phyloP scores from a whole-genome alignment of 2,329 filamentous ascomycete genomes.

The Keithomyces neogunnii region DNA sequence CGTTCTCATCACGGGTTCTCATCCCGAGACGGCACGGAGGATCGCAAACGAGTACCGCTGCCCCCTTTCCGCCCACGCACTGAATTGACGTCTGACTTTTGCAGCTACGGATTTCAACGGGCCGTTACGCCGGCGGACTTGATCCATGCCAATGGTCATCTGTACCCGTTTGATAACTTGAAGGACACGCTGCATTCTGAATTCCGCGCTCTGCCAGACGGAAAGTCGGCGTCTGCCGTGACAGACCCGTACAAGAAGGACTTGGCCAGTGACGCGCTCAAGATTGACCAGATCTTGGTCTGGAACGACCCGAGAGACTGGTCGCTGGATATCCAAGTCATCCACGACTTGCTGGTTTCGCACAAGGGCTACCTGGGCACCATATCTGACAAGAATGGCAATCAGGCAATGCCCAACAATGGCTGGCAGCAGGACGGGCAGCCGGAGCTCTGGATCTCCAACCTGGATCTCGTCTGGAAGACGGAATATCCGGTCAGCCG shows the following conservation, averaged over 20 bases:
- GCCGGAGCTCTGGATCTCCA: constrained; percentile 77
- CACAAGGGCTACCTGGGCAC: constrained; percentile 74
- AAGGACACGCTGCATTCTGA: constrained; percentile 21
- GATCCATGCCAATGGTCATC: constrained; percentile 58
- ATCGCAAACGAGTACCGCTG: constrained; percentile 58
- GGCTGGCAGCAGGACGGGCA: constrained; percentile 81
- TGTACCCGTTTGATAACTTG: constrained; percentile 70
- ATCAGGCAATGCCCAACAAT: constrained; percentile 52
- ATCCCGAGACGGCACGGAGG: constrained; percentile 55
- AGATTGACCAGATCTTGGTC: constrained; percentile 84
- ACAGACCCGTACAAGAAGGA: constrained; percentile 22
- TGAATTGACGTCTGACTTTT: constrained; percentile 2
- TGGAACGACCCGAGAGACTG: constrained; percentile 97
- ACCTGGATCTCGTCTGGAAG: constrained; percentile 85
- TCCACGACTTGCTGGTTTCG: constrained; percentile 76
- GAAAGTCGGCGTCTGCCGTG: constrained; percentile 22
- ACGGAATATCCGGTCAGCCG: constrained; percentile 77
- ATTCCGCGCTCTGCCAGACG: constrained; percentile 21
- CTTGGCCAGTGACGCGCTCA: constrained; percentile 42
- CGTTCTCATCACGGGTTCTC: constrained; percentile 66
- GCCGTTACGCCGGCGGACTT: constrained; percentile 86
- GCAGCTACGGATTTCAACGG: constrained; percentile 62
- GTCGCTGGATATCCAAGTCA: constrained; percentile 80
- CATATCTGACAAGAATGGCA: constrained; percentile 62
- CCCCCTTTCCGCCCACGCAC: too few species aligned